Evolutionary conservation across 192 early-diverging fungal species (phyloP), one percentile per base, ranked within the genome.

Genomic region (Phlyctochytrium arcticum): DNA sequence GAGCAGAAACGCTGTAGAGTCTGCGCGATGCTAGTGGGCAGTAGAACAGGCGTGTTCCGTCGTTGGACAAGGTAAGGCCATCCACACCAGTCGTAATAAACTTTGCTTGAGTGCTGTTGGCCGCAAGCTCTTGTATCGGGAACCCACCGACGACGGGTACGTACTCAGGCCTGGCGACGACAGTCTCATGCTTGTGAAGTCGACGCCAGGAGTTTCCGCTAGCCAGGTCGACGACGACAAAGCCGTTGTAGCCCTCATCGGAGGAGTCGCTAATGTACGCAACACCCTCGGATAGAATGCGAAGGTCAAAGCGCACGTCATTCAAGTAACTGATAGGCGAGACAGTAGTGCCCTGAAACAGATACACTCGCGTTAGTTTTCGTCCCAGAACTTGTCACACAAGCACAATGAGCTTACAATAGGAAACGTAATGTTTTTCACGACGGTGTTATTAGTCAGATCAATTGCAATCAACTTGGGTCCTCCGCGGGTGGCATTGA

Each of bases 231-330:
- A 35, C 55, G 15, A 57, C 55, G 17, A 57, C 55, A 15, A 57
- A 34, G 9, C 26, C 30, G 15, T 8, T 36, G 55, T 19, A 17
- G 8, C 30, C 34, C 17, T 29, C 30, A 30, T 57, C 55, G 55
- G 55, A 57, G 12, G 55, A 57, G 55, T 57, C 55, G 12, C 27
- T 57, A n/a, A 57, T 57, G 34, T 57, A 57, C 10, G 55, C 55
- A 30, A 36, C 34, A n/a, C 55, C 55, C 34, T 57, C 29, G 12
- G 55, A 10, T 30, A 29, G 2, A n/a, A 35, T 57, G 29, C 34
- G n/a, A 17, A 57, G 55, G 3, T 57, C 55, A 34, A 57, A 57
- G 55, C 55, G 55, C 17, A 57, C 32, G 3, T 57, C 55, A 30
- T 57, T 57, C 30, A 36, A 24, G 4, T 57, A 57, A 3, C 30